Evolutionary conservation across 2,329 filamentous ascomycete genomes (phyloP), one percentile per base, ranked within the genome.

Genomic region (Torrubiellomyces zombiae): DNA sequence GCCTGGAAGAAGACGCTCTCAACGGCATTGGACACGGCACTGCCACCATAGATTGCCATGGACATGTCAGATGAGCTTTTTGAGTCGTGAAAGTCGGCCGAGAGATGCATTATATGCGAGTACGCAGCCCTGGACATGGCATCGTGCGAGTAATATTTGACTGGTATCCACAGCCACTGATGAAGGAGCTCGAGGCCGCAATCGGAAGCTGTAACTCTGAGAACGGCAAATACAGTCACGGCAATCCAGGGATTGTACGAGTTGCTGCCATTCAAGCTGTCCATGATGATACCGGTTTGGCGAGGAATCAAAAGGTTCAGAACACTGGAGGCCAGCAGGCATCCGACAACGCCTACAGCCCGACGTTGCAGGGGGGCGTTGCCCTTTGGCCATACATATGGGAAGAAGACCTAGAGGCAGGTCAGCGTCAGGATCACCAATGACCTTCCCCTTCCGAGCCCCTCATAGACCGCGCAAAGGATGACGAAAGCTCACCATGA

Each of bases 231-330:
- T 11, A 65, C 44, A 12, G 58, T 31, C 3, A 69, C 60, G 14
- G 66, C 58, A 4, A 55, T 33, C 65, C 65, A 68, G 1, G 60
- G 56, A 26, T 54, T 60, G 28, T 47, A 55, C 21, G 56, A 48
- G 20, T 61, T 57, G 18, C 40, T 45, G 7, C 58, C 55, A 16
- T 60, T 60, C 13, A 91, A 53, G 31, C 67, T 67, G 39, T 89
- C 70, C 34, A 80, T 74, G 33, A 92, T 72, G 29, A 79, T 69
- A 34, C 81, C 82, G 16, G 86, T 67, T 42, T 89, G 79, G 12
- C 77, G 66, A n/a, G 82, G 82, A 16, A 82, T 69, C 20, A 91
- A 53, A 9, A 92, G 56, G 37, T 83, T 80, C 24, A 91, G 55
- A 5, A 67, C 67, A 34, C 85, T 81, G 28, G 73, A 67, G 25